Evolutionary conservation across 352 stramenopile genomes (phyloP).

Genomic region (Blastocystis sp.): DNA sequence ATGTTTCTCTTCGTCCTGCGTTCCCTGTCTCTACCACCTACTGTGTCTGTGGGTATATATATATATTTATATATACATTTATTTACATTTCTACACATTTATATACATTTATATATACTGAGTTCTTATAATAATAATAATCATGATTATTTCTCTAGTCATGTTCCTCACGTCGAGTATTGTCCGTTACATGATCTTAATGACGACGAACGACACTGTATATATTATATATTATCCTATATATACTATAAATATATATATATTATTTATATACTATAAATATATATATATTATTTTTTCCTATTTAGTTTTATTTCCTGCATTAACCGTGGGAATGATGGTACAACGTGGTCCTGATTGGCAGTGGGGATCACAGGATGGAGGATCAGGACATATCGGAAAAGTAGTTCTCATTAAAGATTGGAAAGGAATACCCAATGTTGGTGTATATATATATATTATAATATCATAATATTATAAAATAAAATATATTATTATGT

Average conservation of each 20-base stretch:
- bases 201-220: slow-evolving; percentile 30
- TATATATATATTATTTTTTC: background rate
- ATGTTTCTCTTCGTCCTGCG: too few relatives aligned
- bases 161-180: slow-evolving; percentile 31
- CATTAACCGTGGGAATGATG: background rate
- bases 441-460: too few relatives aligned
- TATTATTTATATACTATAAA: background rate
- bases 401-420: slow-evolving; percentile 20
- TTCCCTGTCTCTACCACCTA: too few relatives aligned
- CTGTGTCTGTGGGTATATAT: too few relatives aligned
- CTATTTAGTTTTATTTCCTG: slow-evolving; percentile 18
- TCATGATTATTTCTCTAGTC: slow-evolving; percentile 20
- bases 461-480: too few relatives aligned
- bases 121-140: background rate
- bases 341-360: slow-evolving; percentile 28
- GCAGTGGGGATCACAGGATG: slow-evolving; percentile 21
- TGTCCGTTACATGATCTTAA: slow-evolving; percentile 30
- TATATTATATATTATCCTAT: background rate
- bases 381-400: slow-evolving; percentile 7
- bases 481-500: too few relatives aligned
- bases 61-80: too few relatives aligned
- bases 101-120: slow-evolving; percentile 27
- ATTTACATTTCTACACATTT: too few relatives aligned
- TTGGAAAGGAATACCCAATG: slow-evolving; percentile 21
- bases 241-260: background rate